Evolutionary conservation across 2,329 filamentous ascomycete species (phyloP), one percentile per base, ranked within the genome.

Genomic region (Cadophora sp.): DNA sequence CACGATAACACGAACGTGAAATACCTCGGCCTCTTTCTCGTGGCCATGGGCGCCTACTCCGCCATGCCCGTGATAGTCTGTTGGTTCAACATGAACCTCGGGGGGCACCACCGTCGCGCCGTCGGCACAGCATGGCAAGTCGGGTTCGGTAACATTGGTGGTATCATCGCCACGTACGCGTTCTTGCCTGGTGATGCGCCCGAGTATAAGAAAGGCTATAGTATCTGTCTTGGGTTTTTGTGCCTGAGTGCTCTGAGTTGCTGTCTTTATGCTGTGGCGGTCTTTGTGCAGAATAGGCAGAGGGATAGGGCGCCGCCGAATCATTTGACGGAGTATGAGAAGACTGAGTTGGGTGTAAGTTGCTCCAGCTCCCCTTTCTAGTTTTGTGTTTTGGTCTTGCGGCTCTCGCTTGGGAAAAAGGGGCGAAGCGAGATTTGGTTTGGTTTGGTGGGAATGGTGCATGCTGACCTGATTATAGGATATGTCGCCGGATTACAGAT

Each of bases 1-100:
- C 91, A 95, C 77, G 80, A 91, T 75, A 86, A 93, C 76, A 82
- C 81, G 0, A 70, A 84, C 14, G 80, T 92, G 7, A 86, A 96
- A 77, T 97, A 97, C 74, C 91, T 83, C 0, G 92, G 91, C 0
- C 84, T 97, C 0, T 97, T 96, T 82, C 82, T 97, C 39, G 87
- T 96, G 59, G 90, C 92, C 1, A 89, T 89, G 81, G 93, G 93
- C 59, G 85, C 87, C 0, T 97, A 96, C 79, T 89, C 88, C 0
- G 92, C 94, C n/a, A 94, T 97, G 91, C 94, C 95, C 0, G 89
- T 97, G 36, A 87, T 94, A 51, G 86, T 94, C 8, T 94, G 91
- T 77, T 94, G 91, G 91, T 94, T 91, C 78, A 90, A 90, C 73
- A 93, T 93, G 87, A 94, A 94, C 73, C 81, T 93, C 1, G 87